These are phyloP conservation scores for Podosphaera fusca DNA, from an alignment of 2,329 filamentous ascomycete genomes.

Conservation along the genomic window DNA sequence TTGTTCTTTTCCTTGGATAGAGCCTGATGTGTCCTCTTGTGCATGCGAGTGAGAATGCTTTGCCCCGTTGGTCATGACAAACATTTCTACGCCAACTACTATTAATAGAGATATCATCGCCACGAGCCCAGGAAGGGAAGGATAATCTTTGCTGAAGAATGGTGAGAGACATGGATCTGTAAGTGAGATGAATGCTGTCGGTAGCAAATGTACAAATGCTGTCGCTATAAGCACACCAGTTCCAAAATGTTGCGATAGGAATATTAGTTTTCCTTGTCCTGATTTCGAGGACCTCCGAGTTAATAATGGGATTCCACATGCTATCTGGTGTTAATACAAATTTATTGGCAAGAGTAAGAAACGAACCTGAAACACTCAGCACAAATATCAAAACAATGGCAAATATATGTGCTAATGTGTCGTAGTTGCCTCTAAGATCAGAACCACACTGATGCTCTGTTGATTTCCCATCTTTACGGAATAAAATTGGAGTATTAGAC, in stretches of 20 bases:
- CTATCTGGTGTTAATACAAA: conserved; percentile 7
- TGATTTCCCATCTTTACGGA: conserved; percentile 19
- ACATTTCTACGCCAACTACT: conserved; percentile 73
- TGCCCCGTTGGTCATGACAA: conserved; percentile 50
- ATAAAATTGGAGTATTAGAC: too few relatives aligned
- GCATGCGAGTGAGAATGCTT: conserved; percentile 35
- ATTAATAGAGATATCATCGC: conserved; percentile 63
- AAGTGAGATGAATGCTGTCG: conserved; percentile 35
- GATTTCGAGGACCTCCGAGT: conserved; percentile 14
- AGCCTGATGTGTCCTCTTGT: conserved; percentile 8
- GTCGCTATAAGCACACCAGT: conserved; percentile 73
- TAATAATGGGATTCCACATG: conserved; percentile 16
- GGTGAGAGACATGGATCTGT: conserved; percentile 45
- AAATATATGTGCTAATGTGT: conserved; percentile 30
- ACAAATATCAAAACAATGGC: conserved; percentile 32
- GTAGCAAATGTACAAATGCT: conserved; percentile 52
- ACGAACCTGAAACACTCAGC: conserved; percentile 26
- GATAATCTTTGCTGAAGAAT: conserved; percentile 61
- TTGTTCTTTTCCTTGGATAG: conserved; percentile 22
- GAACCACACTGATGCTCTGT: conserved; percentile 28
- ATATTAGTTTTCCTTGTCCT: conserved; percentile 20
- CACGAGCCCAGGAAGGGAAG: conserved; percentile 56
- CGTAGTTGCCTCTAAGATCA: conserved; percentile 25
- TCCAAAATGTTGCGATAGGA: conserved; percentile 45
- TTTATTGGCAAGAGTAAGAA: not conserved